Evolutionary conservation across 2,329 filamentous ascomycete species (phyloP), one percentile per base, ranked within the genome.

Genomic region (Fusarium euwallaceae): DNA sequence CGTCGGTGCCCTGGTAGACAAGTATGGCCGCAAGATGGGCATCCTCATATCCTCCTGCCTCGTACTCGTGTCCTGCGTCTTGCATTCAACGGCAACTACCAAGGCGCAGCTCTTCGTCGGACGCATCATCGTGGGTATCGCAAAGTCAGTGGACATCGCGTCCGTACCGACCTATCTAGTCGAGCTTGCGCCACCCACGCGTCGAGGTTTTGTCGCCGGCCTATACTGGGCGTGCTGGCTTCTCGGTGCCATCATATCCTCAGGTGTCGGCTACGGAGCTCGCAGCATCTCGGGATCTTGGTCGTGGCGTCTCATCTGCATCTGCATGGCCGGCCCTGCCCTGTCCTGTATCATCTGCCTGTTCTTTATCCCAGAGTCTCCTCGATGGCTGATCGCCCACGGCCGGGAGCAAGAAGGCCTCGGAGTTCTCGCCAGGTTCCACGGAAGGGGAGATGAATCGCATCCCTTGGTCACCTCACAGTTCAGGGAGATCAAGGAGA

Each of bases 281-380:
- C 64, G 68, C 36, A 70, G 68, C 53, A 41, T 70, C 2, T 41
- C 64, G 17, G 68, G 64, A 17, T 37, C 56, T 24, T 70, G 68
- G 68, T 63, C 64, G 4, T 70, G 68, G 64, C 68, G 68, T 1
- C 66, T 70, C 12, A 60, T 70, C 32, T 68, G 68, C 60, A 62
- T 70, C 16, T 68, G 60, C 51, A 70, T 70, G 68, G 68, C 68
- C 29, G 64, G 53, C 12, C 68, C 64, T 37, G 55, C 68, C 2
- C 20, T 64, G 7, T 62, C 60, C 4, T 70, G 67, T 55, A 55
- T 65, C 20, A n/a, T 29, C 9, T 66, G 48, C 9, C 61, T 71
- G 12, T 36, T 64, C 20, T 82, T 83, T 63, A 76, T 87, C 20
- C 85, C 85, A 4, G 86, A 87, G 72, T 86, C 85, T 10, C 83